phyloP scores from a whole-genome alignment of 1,284 basidiomycete genomes.

The Pseudozyma thailandica region DNA sequence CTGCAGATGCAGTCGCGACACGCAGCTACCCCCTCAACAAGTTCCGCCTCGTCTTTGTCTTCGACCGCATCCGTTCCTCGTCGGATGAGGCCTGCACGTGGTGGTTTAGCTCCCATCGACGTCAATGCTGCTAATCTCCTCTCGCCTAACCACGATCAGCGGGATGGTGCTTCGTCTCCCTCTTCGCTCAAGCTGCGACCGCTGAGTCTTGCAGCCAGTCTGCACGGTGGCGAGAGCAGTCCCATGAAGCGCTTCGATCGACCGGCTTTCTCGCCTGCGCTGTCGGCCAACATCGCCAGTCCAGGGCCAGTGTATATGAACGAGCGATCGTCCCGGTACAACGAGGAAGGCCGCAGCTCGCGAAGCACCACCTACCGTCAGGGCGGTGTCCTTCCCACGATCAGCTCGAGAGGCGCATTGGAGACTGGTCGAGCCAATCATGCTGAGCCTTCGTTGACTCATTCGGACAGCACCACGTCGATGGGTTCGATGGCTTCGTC shows the following conservation, averaged over 20 bases:
- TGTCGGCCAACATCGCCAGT: constrained; percentile 39
- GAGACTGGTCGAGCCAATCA: constrained; percentile 28
- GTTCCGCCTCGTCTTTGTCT: constrained; percentile 28
- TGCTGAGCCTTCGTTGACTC: constrained; percentile 24
- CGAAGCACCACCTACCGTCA: constrained; percentile 35
- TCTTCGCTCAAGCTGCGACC: constrained; percentile 44
- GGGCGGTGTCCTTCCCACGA: constrained; percentile 44
- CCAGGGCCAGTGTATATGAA: constrained; percentile 26
- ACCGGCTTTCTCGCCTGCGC: constrained; percentile 45
- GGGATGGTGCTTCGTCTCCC: constrained; percentile 28
- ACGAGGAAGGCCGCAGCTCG: constrained; percentile 39
- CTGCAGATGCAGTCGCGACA: constrained; percentile 26
- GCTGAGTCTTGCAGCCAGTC: constrained; percentile 37
- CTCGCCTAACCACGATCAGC: constrained; percentile 16
- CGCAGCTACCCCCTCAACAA: constrained; percentile 24
- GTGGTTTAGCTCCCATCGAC: constrained; percentile 34
- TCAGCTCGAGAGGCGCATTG: constrained; percentile 49
- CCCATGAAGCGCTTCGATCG: constrained; percentile 43
- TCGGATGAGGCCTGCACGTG: constrained; percentile 20
- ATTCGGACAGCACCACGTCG: constrained; percentile 37
- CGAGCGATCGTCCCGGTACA: constrained; percentile 35
- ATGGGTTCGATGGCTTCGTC: constrained; percentile 38
- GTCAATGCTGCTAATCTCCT: constrained; percentile 28
- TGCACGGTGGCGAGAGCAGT: constrained; percentile 28
- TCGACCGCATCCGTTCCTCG: constrained; percentile 24